Evolutionary conservation across 2,329 filamentous ascomycete genomes (phyloP), one percentile per base, ranked within the genome.

Genomic region (Geosmithia morbida): DNA sequence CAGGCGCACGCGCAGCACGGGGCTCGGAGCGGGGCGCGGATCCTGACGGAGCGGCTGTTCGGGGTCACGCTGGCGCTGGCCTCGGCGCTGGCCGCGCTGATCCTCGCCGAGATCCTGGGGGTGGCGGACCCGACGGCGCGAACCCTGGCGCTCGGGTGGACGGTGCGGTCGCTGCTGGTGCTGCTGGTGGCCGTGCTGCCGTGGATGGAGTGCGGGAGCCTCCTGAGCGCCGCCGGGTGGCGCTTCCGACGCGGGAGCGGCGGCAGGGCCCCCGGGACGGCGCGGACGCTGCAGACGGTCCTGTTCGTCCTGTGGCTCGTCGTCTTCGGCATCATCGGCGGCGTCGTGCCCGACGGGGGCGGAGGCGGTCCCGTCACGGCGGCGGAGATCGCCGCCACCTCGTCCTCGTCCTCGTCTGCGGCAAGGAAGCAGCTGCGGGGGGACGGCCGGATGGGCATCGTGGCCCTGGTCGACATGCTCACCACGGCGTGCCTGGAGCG

Each of bases 31-130:
- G 57, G 69, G 50, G 64, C 71, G 45, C 64, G 74, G 41, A 66
- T 70, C 20, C 59, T 74, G 13, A 74, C 79, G 2, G 81, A 79
- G 14, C 65, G 74, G 49, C 79, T 84, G 1, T 94, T 94, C 61
- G 81, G 85, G 7, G 74, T 79, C 1, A 94, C 85, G 10, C 77
- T 92, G 37, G 86, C 79, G 1, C 71, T 94, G 8, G 83, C 87
- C 6, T 75, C 83, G 39, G 85, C 90, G 1, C 69, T 94, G 43
- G 86, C 81, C 2, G 82, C 89, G 63, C 66, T 94, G 53, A 85
- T 94, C 43, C 72, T 94, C 8, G 87, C 85, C 55, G 87, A 94
- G 63, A 86, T 94, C 42, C 80, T 85, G 22, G 85, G 87, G 56
- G 72, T 83, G 5, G 72, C 87, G n/a, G 75, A 82, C 52, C 72